These are phyloP conservation scores for Chiua virens DNA, from an alignment of 768 basidiomycete species.

Conservation along the genomic window DNA sequence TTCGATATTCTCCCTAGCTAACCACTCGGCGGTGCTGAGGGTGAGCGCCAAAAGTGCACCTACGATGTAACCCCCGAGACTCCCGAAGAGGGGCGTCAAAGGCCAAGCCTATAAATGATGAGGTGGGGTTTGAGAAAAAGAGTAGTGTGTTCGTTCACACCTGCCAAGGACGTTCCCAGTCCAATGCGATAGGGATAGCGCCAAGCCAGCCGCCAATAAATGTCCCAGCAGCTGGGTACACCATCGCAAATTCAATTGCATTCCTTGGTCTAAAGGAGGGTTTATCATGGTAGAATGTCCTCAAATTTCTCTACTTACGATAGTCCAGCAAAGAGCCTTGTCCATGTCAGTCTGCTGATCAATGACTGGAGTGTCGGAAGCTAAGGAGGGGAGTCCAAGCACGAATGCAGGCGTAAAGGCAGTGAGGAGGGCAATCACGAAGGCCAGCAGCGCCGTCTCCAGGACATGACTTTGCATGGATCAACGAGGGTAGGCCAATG, in stretches of 20 bases:
- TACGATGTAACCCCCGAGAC: constrained; percentile 64
- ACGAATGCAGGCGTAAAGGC: constrained; percentile 69
- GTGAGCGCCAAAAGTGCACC: constrained; percentile 58
- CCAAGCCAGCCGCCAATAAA: constrained; percentile 80
- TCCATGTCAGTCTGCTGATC: constrained; percentile 65
- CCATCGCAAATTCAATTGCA: constrained; percentile 72
- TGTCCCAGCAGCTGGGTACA: constrained; percentile 77
- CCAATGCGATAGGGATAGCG: constrained; percentile 81
- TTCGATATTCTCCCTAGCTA: constrained; percentile 41
- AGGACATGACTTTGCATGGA: constrained; percentile 41
- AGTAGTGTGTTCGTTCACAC: constrained; percentile 46
- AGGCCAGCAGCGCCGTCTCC: constrained; percentile 68
- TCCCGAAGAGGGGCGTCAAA: constrained; percentile 71
- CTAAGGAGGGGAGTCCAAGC: constrained; percentile 59
- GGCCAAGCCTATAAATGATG: constrained; percentile 69
- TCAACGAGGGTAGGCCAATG: background rate
- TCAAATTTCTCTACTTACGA: constrained; percentile 52
- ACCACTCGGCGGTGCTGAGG: constrained; percentile 37
- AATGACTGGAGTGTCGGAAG: constrained; percentile 43
- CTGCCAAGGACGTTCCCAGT: constrained; percentile 99
- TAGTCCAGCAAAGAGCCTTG: constrained; percentile 77
- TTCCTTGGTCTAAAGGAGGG: constrained; percentile 46
- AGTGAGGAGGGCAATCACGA: constrained; percentile 65
- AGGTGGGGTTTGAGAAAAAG: background rate
- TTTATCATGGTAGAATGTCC: background rate